These are phyloP conservation scores for Eimeria brunetti DNA, from an alignment of 169 alveolate genomes.

Conservation along the genomic window DNA sequence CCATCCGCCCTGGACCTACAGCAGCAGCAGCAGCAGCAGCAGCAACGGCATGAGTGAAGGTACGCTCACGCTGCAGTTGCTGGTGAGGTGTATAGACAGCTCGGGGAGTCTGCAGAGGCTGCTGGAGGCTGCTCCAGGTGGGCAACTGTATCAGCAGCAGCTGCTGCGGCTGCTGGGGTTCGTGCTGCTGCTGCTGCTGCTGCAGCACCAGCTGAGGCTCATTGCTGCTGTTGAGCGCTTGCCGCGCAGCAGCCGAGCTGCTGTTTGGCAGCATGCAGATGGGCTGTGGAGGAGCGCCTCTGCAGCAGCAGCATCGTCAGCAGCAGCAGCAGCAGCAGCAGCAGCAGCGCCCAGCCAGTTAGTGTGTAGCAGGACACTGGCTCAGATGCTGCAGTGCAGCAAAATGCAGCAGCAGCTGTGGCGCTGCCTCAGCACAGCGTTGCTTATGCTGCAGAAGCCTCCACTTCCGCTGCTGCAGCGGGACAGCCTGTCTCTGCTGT, in stretches of 20 bases:
- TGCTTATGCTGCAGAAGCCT: slow-evolving; percentile 33
- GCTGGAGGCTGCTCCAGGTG: slow-evolving; percentile 13
- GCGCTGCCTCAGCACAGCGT: slow-evolving; percentile 48
- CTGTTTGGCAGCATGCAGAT: slow-evolving; percentile 54
- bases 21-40: slow-evolving; percentile 59
- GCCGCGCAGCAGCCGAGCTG: slow-evolving; percentile 58
- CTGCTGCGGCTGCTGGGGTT: slow-evolving; percentile 57
- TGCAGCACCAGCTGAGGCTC: slow-evolving; percentile 40
- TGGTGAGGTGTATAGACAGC: slow-evolving; percentile 40
- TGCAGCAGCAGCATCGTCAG: slow-evolving; percentile 9
- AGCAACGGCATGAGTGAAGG: background rate
- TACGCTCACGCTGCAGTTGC: background rate
- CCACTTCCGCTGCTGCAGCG: background rate
- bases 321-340: slow-evolving; percentile 47
- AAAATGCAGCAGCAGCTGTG: slow-evolving; percentile 22
- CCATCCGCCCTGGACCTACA: slow-evolving; percentile 26
- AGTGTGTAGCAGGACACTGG: slow-evolving; percentile 2
- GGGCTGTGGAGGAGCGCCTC: slow-evolving; percentile 2
- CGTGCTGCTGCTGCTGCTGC: slow-evolving; percentile 69
- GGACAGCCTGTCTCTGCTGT: background rate
- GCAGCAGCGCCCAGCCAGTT: slow-evolving; percentile 27
- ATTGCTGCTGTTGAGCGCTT: slow-evolving; percentile 28
- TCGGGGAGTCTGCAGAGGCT: slow-evolving; percentile 25
- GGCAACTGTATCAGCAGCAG: background rate
- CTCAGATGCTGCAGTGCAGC: slow-evolving; percentile 29